These are phyloP conservation scores for Myxozyma melibiosi DNA, from an alignment of 805 yeast genomes.

Conservation along the genomic window DNA sequence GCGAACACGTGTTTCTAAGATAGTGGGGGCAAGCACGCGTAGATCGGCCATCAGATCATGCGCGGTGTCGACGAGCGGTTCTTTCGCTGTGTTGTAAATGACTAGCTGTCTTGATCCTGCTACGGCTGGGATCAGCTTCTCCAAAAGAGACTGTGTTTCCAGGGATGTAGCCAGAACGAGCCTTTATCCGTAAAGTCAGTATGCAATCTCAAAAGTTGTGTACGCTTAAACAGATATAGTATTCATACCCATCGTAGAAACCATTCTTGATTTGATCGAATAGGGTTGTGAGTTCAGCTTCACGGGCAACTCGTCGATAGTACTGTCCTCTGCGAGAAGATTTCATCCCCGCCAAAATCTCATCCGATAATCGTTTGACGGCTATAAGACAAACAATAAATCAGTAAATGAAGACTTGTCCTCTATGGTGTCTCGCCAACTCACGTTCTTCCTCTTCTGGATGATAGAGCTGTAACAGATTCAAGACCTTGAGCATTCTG, in stretches of 20 bases:
- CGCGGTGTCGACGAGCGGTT: conserved; percentile 71
- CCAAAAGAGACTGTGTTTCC: conserved; percentile 65
- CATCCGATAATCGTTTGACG: conserved; percentile 48
- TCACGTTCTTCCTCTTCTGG: conserved; percentile 64
- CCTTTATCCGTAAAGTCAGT: conserved; percentile 69
- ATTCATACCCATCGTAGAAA: conserved; percentile 28
- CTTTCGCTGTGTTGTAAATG: conserved; percentile 79
- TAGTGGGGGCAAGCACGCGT: conserved; percentile 77
- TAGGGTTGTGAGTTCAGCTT: conserved; percentile 43
- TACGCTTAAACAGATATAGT: neutral
- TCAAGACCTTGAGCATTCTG: conserved; percentile 66
- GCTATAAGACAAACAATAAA: conserved; percentile 6
- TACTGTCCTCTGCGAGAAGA: conserved; percentile 67
- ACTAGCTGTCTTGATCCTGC: conserved; percentile 89
- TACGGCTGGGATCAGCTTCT: conserved; percentile 60
- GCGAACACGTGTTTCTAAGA: conserved; percentile 79
- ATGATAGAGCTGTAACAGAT: conserved; percentile 76
- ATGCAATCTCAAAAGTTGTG: conserved; percentile 38
- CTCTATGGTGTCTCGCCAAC: conserved; percentile 44
- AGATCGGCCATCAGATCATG: conserved; percentile 65
- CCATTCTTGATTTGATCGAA: conserved; percentile 39
- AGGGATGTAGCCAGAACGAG: conserved; percentile 73
- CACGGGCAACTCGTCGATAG: conserved; percentile 62
- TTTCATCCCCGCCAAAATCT: conserved; percentile 58
- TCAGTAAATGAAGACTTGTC: neutral